Evolutionary conservation across 805 yeast species (phyloP).

Genomic region (Candida patagonica): DNA sequence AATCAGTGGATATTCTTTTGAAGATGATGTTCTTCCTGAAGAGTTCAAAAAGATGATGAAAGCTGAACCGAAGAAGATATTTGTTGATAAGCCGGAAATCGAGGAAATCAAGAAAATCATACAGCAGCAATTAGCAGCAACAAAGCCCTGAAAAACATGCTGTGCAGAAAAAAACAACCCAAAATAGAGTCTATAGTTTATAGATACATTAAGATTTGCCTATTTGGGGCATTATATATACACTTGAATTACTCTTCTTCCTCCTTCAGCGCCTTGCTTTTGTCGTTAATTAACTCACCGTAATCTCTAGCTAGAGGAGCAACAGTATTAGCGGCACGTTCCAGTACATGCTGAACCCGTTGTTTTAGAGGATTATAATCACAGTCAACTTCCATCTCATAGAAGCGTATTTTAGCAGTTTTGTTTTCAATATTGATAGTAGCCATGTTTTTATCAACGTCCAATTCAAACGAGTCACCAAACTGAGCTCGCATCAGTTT

Average conservation of each 20-base stretch:
- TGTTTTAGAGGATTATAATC: slow-evolving; percentile 67
- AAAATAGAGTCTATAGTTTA: not conserved
- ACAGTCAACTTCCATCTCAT: slow-evolving; percentile 60
- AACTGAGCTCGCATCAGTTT: slow-evolving; percentile 73
- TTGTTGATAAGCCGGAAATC: slow-evolving; percentile 62
- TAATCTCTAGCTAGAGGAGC: slow-evolving; percentile 50
- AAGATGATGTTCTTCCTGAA: slow-evolving; percentile 77
- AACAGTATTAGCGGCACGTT: slow-evolving; percentile 68
- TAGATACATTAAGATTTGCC: not conserved
- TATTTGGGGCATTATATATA: not conserved
- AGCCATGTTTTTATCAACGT: slow-evolving; percentile 37
- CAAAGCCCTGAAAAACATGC: not conserved
- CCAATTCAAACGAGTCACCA: slow-evolving; percentile 55
- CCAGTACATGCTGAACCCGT: slow-evolving; percentile 71
- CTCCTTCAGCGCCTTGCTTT: not conserved
- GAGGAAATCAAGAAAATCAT: slow-evolving; percentile 69
- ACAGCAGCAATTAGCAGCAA: slow-evolving; percentile 48
- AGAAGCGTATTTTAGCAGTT: slow-evolving; percentile 60
- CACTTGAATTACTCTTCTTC: not conserved
- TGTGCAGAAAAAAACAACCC: not conserved
- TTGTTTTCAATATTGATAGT: slow-evolving; percentile 62
- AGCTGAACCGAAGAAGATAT: slow-evolving; percentile 64
- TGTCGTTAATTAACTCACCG: not conserved
- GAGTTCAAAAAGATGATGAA: slow-evolving; percentile 67
- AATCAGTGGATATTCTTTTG: slow-evolving; percentile 72